A percentile compares a stretch with the other conserved stretches of the same genome.
phyloP scores from a whole-genome alignment of 352 stramenopile species.

The Phytopythium aichiense region DNA sequence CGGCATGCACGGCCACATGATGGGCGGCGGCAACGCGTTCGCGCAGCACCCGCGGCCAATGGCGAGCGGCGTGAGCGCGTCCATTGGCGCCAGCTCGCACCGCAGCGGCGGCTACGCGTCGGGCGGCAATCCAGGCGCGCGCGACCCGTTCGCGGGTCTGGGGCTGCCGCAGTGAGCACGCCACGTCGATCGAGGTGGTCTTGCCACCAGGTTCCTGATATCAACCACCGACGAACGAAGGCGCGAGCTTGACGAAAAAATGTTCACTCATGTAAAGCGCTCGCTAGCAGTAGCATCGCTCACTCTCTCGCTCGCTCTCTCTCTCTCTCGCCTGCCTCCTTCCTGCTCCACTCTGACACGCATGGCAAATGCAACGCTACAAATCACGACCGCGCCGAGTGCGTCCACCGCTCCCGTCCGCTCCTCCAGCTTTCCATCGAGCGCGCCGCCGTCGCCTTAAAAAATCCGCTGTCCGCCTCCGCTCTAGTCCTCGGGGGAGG shows the following conservation, averaged over 20 bases:
- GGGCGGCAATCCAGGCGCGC: constrained; percentile 11
- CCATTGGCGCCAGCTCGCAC: constrained; percentile 5
- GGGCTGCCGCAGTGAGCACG: constrained; percentile 49
- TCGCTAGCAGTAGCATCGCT: constrained; percentile 7
- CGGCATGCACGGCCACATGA: constrained; percentile 26
- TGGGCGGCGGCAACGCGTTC: constrained; percentile 23
- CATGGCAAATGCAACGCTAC: not conserved
- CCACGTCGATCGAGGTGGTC: not conserved
- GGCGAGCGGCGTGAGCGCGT: constrained; percentile 26
- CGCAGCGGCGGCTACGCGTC: constrained; percentile 3
- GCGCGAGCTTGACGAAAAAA: constrained; percentile 14
- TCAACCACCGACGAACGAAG: not conserved
- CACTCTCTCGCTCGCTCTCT: not conserved
- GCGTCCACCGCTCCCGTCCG: not conserved
- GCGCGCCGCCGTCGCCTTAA: not conserved
- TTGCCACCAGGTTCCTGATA: not conserved
- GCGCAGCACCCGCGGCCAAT: constrained; percentile 16
- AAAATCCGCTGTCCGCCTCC: constrained; percentile 1
- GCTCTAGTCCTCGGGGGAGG: constrained; percentile 1
- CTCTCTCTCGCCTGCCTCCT: not conserved
- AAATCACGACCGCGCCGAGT: not conserved
- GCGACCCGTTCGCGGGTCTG: constrained; percentile 72
- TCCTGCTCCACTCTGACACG: not conserved
- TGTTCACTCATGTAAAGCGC: constrained; percentile 8
- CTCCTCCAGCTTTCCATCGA: not conserved